Percentiles rank a stretch among this genome's conserved stretches.
Conservation (phyloP, 2,329 filamentous ascomycete species). For the Beauveria australis region DNA sequence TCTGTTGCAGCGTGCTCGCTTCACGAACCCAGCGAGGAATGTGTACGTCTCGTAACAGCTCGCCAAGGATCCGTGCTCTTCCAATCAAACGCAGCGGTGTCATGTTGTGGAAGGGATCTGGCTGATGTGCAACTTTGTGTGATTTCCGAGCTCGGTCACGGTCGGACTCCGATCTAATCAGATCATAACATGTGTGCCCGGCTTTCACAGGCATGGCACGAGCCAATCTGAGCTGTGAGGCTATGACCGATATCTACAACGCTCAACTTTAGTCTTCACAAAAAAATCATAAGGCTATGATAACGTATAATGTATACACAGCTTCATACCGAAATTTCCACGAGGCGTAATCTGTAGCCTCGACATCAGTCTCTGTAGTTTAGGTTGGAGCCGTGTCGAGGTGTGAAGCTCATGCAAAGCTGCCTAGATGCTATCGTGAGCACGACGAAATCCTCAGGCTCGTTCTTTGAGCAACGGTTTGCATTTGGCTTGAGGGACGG, state of each 20-base stretch:
- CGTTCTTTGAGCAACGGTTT: conserved; percentile 21
- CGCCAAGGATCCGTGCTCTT: neutral
- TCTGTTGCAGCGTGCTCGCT: neutral
- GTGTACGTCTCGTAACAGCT: neutral
- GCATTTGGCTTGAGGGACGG: conserved; percentile 25
- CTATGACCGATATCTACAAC: too few species aligned
- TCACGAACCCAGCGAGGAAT: neutral
- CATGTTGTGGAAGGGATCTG: neutral
- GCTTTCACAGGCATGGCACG: too few species aligned
- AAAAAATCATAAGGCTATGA: too few species aligned
- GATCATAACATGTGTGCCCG: neutral
- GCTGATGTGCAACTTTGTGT: neutral
- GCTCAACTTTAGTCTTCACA: too few species aligned
- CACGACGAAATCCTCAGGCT: conserved; percentile 22
- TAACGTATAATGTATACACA: too few species aligned
- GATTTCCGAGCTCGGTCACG: conserved; percentile 1
- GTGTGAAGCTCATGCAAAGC: neutral
- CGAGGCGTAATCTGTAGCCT: too few species aligned
- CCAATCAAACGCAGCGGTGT: neutral
- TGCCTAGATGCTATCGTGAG: neutral
- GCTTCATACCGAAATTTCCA: too few species aligned
- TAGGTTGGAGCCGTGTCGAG: conserved; percentile 5
- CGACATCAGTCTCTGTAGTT: neutral
- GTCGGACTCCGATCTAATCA: neutral
- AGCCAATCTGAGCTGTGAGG: too few species aligned